Base-by-base conservation (phyloP, 192 early-diverging fungal species). In the Coemansia sp. region DNA sequence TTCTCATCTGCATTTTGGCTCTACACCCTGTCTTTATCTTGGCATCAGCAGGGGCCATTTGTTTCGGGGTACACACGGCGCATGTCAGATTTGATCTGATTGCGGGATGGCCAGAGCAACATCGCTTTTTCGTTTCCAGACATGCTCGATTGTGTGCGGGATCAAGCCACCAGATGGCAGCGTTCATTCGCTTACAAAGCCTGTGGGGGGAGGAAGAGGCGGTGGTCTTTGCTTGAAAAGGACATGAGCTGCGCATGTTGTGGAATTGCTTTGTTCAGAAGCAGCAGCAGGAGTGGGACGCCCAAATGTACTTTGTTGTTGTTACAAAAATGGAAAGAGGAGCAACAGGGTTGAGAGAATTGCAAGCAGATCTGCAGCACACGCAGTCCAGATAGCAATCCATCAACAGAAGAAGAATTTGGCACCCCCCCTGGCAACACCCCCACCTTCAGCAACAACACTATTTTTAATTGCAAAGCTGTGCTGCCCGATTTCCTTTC, bases 401-500 rank as follows among this genome's bases (percentile, higher is more conserved):
- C 6, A 25, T n/a, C 45, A 25, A 9, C 45, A 48, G 23, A 48
- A 23, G 8, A 8, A 17, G 42, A 15, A 14, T 54, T 54, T 54
- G 29, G 6, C 17, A n/a, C 23, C 20, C 20, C 28, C 29, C 50
- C 14, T n/a, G 5, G 27, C 50, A 53, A 31, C 50, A 29, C 50
- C 50, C 50, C 10, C 28, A 3, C 50, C 28, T 30, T 15, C 20
- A 27, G 13, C 15, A 6, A 29, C 6, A 33, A 19, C 50, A n/a
- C 28, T 37, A 17, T 29, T 30, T 33, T 15, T 54, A n/a, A n/a
- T 60, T 53, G 50, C 44, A 50, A 29, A 37, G 28, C 52, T 25
- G 33, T 28, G 23, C 29, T 58, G 61, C 48, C 48, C 34, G 55
- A n/a, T 63, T 58, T 57, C 37, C 31, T 9, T 44, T 44, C 31